Percentiles rank a stretch among this genome's conserved stretches.
Evolutionary conservation across 176 grass and related monocot species (phyloP).

Genomic region (Aegilops bicornis): DNA sequence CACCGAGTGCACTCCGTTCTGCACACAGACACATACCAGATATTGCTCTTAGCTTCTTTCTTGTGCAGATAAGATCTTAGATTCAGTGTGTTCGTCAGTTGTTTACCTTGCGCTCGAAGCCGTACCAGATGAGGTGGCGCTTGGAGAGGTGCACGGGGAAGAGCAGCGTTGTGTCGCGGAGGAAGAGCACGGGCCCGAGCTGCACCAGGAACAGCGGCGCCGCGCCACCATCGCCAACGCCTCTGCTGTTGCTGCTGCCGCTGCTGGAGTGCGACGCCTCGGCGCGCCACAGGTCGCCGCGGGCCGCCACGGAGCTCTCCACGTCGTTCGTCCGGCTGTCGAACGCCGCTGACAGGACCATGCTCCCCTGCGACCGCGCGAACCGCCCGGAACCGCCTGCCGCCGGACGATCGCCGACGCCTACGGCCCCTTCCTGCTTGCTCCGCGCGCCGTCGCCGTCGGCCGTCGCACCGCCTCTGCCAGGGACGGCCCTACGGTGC

Average conservation of each 20-base stretch:
- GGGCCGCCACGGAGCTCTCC: slow-evolving; percentile 66
- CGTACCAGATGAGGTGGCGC: slow-evolving; percentile 74
- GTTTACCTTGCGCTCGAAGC: slow-evolving; percentile 62
- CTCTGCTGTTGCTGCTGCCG: not conserved
- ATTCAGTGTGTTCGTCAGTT: not conserved
- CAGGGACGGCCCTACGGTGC: not conserved
- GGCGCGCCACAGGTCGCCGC: slow-evolving; percentile 59
- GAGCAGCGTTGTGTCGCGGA: slow-evolving; percentile 59
- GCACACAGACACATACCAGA: not conserved
- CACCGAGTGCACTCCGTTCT: slow-evolving; percentile 70
- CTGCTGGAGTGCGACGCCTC: slow-evolving; percentile 55
- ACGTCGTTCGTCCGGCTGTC: slow-evolving; percentile 56
- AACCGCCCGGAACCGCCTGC: slow-evolving; percentile 9
- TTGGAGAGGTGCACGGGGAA: slow-evolving; percentile 73
- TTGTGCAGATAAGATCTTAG: slow-evolving; percentile 24
- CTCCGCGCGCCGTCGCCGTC: not conserved
- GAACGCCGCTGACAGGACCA: slow-evolving; percentile 54
- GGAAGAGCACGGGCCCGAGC: slow-evolving; percentile 64
- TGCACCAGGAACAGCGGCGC: slow-evolving; percentile 57
- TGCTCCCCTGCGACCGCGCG: slow-evolving; percentile 49
- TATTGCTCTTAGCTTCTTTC: too few species aligned
- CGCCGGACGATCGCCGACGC: not conserved
- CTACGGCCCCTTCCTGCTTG: not conserved
- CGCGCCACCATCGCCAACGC: not conserved
- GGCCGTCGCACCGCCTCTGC: not conserved